Conservation (phyloP, 306 rosid genomes). For the Vigna reflexopilosa region DNA sequence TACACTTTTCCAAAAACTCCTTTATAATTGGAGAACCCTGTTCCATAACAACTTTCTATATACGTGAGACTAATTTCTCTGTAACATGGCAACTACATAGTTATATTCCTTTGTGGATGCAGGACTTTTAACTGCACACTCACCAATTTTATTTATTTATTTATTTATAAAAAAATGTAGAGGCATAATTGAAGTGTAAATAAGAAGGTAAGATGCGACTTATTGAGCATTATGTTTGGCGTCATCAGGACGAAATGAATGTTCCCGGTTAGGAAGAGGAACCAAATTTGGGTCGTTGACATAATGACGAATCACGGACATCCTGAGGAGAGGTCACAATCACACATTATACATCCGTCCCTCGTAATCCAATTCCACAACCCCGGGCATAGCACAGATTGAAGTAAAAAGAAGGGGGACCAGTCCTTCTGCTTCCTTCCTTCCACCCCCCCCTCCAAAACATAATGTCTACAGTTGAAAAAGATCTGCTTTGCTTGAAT, state of each 20-base stretch:
- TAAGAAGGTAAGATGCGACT: neutral
- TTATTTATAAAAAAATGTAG: too few relatives aligned
- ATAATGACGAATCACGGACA: conserved; percentile 43
- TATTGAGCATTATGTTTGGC: neutral
- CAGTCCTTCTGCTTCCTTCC: neutral
- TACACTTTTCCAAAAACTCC: too few relatives aligned
- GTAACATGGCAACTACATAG: too few relatives aligned
- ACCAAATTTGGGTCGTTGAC: conserved; percentile 31
- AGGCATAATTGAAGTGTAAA: neutral
- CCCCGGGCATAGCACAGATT: conserved; percentile 5
- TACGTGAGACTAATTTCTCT: too few relatives aligned
- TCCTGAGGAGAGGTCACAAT: conserved; percentile 28
- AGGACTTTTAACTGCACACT: neutral
- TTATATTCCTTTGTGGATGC: too few relatives aligned
- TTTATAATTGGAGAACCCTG: too few relatives aligned
- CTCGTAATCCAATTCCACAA: conserved; percentile 6
- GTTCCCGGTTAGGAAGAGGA: neutral
- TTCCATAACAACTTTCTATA: too few relatives aligned
- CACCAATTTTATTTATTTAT: too few relatives aligned
- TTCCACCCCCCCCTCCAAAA: neutral
- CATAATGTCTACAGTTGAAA: neutral
- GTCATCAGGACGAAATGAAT: conserved; percentile 33
- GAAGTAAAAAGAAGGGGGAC: conserved; percentile 4
- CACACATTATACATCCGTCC: conserved; percentile 6
- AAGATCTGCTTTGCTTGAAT: neutral